A percentile compares a stretch with the other conserved stretches of the same genome.
phyloP scores from a whole-genome alignment of 2,329 filamentous ascomycete genomes.

The Aureobasidium vineae region DNA sequence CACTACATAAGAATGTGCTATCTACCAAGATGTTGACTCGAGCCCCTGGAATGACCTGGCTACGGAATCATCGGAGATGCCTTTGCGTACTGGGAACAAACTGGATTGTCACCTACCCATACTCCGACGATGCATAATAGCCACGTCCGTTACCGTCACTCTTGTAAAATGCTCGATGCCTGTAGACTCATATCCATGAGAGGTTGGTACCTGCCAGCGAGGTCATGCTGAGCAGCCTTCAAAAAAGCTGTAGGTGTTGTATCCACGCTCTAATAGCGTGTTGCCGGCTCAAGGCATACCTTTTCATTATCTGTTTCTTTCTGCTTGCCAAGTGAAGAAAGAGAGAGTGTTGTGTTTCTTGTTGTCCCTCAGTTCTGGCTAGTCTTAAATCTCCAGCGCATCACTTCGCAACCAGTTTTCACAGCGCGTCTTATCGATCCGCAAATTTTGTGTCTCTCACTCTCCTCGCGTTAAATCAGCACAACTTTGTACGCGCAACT shows the following conservation, averaged over 20 bases:
- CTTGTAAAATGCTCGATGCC: not conserved
- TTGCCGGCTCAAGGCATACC: not conserved
- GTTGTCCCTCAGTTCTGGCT: not conserved
- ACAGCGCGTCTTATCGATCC: not conserved
- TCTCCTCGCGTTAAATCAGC: not conserved
- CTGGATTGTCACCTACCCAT: not conserved
- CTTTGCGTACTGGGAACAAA: not conserved
- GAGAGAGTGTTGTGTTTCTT: not conserved
- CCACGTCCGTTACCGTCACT: not conserved
- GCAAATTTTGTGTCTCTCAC: not conserved
- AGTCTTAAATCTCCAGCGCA: not conserved
- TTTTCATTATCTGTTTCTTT: not conserved
- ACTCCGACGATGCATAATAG: not conserved
- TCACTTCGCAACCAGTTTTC: not conserved
- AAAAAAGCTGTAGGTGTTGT: not conserved
- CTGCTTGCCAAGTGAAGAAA: not conserved
- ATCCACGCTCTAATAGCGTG: not conserved
- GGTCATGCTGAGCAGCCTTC: not conserved
- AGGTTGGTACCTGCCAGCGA: not conserved
- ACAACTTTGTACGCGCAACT: constrained; percentile 6
- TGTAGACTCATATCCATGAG: not conserved
- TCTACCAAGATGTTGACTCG: not conserved
- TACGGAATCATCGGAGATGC: not conserved
- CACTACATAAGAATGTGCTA: not conserved
- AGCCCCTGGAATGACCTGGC: not conserved